Conservation (phyloP, 257 asterid genomes). For the Petunia secreta region DNA sequence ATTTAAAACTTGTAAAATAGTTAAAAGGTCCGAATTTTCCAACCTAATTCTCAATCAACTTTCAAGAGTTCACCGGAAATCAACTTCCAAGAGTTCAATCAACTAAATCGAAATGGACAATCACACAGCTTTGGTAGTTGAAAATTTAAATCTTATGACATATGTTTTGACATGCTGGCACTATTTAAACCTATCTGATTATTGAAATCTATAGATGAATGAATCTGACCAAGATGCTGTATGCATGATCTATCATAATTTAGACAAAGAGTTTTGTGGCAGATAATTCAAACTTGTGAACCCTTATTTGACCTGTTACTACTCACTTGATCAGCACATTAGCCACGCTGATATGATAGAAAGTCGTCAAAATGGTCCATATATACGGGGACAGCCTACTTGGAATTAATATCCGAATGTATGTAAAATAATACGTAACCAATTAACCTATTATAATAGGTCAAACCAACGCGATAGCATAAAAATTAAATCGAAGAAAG, state of each 20-base stretch:
- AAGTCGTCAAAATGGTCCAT: not conserved
- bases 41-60: constrained; percentile 20
- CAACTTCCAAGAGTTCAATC: not conserved
- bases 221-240: constrained; percentile 15
- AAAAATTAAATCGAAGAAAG: not conserved
- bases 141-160: constrained; percentile 7
- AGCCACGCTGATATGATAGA: no score
- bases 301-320: not conserved
- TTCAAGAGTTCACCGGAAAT: not conserved
- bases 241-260: not conserved
- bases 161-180: constrained; percentile 10
- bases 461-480: no score
- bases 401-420: not conserved
- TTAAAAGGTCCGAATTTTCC: constrained; percentile 9
- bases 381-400: not conserved
- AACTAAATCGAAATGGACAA: constrained; percentile 15
- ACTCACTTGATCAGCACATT: not conserved
- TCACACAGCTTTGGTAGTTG: constrained; percentile 21
- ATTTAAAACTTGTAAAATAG: not conserved
- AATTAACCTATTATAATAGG: no score
- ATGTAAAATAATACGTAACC: no score
- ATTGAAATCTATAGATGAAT: not conserved
- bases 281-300: not conserved
- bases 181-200: not conserved
- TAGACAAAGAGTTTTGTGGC: not conserved